Base-by-base conservation (phyloP, 2,329 filamentous ascomycete genomes). In the Exutisphaerella laricina region DNA sequence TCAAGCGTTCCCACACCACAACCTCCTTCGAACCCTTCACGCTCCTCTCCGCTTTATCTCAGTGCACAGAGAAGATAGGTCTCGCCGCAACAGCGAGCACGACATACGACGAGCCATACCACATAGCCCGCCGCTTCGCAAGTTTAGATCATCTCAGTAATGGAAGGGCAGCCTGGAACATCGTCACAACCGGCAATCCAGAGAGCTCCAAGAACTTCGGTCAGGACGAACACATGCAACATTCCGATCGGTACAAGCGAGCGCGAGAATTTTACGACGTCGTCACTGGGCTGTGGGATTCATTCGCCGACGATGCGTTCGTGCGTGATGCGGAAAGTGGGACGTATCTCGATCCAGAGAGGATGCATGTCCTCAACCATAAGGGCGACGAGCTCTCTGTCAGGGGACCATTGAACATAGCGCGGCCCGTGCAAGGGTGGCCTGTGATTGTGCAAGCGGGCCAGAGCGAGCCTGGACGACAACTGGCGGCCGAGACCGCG, bases 1-100 rank as follows among this genome's bases (percentile, higher is more conserved):
- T 79, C 8, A 74, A 74, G 50, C 71, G 75, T 21, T 77, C 73
- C 46, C 75, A 79, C 40, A 79, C 75, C 0, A 72, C 76, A 1
- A 77, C 74, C 0, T 78, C 74, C 0, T 78, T 78, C 45, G 75
- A 78, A 51, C 74, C 3, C 7, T 58, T 58, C 22, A 58, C 55
- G 0, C 44, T 60, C 12, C 61, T 74, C 5, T 61, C 70, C 0
- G 70, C 70, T 1, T 66, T 73, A 58, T 68, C 70, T 1, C 65
- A 69, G 3, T 60, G 57, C 5, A 66, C 72, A 0, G 64, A 70
- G 32, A 67, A 63, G 14, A 65, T 75, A 4, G 57, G 56, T 4
- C 60, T 67, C 12, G 63, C 61, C 6, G 53, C 66, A 1, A 68
- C 65, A 2, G 61, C 61, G 1, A 57, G 48, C 5, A 66, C 64